phyloP scores from a whole-genome alignment of 1,284 basidiomycete genomes.

The Amylostereum chailletii region DNA sequence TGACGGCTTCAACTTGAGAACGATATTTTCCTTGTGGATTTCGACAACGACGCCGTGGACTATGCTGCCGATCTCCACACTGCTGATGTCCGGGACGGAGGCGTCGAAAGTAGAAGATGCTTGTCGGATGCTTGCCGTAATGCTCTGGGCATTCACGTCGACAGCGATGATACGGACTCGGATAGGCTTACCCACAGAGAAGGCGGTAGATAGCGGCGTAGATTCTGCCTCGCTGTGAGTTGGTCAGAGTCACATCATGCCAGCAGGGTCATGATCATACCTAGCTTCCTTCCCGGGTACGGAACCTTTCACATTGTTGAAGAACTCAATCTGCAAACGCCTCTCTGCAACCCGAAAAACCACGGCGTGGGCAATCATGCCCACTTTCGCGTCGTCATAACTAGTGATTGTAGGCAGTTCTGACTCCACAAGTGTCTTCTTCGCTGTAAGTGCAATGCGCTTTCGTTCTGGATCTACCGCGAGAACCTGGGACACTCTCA shows the following conservation, averaged over 20 bases:
- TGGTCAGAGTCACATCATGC: neutral
- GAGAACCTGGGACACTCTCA: slow-evolving; percentile 53
- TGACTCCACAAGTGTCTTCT: slow-evolving; percentile 86
- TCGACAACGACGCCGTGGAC: slow-evolving; percentile 67
- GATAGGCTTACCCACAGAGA: slow-evolving; percentile 77
- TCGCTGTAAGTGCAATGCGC: slow-evolving; percentile 83
- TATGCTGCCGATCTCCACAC: slow-evolving; percentile 69
- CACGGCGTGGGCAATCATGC: slow-evolving; percentile 76
- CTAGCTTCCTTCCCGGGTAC: slow-evolving; percentile 78
- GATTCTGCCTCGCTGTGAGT: too few relatives aligned
- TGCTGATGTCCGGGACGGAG: slow-evolving; percentile 52
- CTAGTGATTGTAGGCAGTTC: slow-evolving; percentile 61
- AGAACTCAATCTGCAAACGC: slow-evolving; percentile 81
- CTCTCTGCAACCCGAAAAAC: slow-evolving; percentile 78
- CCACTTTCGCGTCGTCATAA: slow-evolving; percentile 64
- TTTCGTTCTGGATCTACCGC: slow-evolving; percentile 77
- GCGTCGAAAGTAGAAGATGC: slow-evolving; percentile 50
- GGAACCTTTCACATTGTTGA: slow-evolving; percentile 81
- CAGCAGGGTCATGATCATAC: slow-evolving; percentile 30
- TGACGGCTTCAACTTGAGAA: slow-evolving; percentile 66
- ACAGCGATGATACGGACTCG: slow-evolving; percentile 81
- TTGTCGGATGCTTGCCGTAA: slow-evolving; percentile 86
- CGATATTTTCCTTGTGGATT: slow-evolving; percentile 79
- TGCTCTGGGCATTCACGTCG: slow-evolving; percentile 52
- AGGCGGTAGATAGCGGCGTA: slow-evolving; percentile 50